Conservation (phyloP, 257 asterid species). For the Nicotiana tomentosiformis region DNA sequence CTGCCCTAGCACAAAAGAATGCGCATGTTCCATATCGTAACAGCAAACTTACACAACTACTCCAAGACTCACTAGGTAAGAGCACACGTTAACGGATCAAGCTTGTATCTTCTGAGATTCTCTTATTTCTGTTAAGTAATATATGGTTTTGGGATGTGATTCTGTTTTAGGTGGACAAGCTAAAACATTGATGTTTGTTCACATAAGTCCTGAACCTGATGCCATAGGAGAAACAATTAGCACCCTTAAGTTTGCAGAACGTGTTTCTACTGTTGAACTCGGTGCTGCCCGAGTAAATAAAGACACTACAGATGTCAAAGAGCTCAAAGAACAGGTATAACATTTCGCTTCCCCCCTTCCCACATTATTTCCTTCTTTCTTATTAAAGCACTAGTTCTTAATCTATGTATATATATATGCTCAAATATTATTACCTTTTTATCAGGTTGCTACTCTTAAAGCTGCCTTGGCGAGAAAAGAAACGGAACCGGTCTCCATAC, state of each 20-base stretch:
- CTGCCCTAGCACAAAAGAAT: slow-evolving; percentile 87
- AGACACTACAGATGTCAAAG: slow-evolving; percentile 77
- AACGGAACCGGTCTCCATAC: slow-evolving; percentile 38
- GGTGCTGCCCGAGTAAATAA: slow-evolving; percentile 96
- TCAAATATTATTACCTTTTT: background rate
- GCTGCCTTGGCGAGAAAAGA: slow-evolving; percentile 72
- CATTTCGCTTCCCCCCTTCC: background rate
- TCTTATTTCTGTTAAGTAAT: background rate
- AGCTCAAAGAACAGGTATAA: slow-evolving; percentile 84
- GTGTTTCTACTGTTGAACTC: slow-evolving; percentile 95
- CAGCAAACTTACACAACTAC: slow-evolving; percentile 94
- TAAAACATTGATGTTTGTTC: slow-evolving; percentile 95
- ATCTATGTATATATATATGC: background rate
- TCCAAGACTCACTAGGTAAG: slow-evolving; percentile 98
- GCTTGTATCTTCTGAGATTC: background rate
- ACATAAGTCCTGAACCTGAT: slow-evolving; percentile 89
- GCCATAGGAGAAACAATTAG: slow-evolving; percentile 92
- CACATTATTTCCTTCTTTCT: background rate
- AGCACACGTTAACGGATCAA: background rate
- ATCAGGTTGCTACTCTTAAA: slow-evolving; percentile 73
- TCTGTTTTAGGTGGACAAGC: slow-evolving; percentile 81
- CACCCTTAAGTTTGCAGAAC: slow-evolving; percentile 96
- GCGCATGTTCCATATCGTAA: slow-evolving; percentile 89
- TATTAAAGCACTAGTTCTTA: background rate
- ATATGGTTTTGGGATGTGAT: slow-evolving; percentile 5